These are phyloP conservation scores for Macaranga tanarius DNA, from an alignment of 441 rosid genomes.

Conservation along the genomic window DNA sequence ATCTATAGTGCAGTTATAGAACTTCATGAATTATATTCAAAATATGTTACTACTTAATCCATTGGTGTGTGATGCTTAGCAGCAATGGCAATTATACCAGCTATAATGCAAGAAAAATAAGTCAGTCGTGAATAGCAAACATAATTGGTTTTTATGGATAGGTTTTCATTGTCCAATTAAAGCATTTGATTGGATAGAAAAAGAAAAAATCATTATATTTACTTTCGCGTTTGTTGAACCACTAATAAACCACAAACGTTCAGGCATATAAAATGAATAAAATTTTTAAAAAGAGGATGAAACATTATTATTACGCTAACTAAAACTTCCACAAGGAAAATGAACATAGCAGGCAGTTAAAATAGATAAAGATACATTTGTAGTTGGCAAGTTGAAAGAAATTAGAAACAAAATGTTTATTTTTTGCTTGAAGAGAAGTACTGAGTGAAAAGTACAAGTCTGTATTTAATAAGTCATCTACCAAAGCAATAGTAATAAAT, in stretches of 20 bases:
- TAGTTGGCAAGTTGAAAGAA: not conserved
- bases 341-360: not conserved
- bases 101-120: not conserved
- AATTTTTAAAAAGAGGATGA: not conserved
- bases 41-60: not conserved
- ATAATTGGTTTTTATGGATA: not conserved
- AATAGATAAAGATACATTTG: not conserved
- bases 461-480: not conserved
- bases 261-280: too few relatives aligned
- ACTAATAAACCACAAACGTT: slow-evolving; percentile 77
- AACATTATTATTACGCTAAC: not conserved
- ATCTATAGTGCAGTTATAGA: not conserved
- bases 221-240: slow-evolving; percentile 76
- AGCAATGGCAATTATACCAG: not conserved
- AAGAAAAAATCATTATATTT: not conserved
- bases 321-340: too few relatives aligned
- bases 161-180: not conserved
- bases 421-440: too few relatives aligned
- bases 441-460: too few relatives aligned
- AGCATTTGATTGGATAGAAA: not conserved
- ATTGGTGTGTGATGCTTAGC: not conserved
- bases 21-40: not conserved
- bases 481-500: not conserved
- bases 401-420: not conserved
- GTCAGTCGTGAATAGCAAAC: not conserved